Conservation (phyloP, 1,139 yeast genomes). For the Debaryomycetaceae sp. region DNA sequence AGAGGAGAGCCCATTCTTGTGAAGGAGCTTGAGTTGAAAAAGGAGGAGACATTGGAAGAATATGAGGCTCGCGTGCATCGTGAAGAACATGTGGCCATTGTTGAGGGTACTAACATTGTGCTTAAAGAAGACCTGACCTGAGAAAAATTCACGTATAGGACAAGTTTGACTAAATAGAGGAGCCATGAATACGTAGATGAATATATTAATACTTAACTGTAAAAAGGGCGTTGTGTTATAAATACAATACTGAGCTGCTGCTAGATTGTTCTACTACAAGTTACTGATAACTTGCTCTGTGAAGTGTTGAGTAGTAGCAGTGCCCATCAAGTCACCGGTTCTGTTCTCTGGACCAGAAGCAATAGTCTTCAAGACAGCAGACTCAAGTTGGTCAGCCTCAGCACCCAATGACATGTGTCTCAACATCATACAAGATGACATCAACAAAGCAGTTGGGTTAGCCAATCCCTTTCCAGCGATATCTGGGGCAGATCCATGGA, state of each 20-base stretch:
- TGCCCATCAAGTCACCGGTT: slow-evolving; percentile 95
- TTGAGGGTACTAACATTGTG: slow-evolving; percentile 76
- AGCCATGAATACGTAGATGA: neutral
- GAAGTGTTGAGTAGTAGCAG: slow-evolving; percentile 83
- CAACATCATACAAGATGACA: slow-evolving; percentile 98
- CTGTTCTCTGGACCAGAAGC: slow-evolving; percentile 91
- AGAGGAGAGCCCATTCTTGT: slow-evolving; percentile 87
- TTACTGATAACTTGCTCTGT: slow-evolving; percentile 62
- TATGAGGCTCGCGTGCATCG: slow-evolving; percentile 84
- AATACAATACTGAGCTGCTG: neutral
- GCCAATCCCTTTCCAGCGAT: slow-evolving; percentile 98
- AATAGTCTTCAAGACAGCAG: slow-evolving; percentile 85
- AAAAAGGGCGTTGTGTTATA: neutral
- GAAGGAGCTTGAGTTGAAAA: slow-evolving; percentile 64
- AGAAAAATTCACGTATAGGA: neutral
- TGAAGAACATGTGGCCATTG: slow-evolving; percentile 85
- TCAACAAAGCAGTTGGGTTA: slow-evolving; percentile 94
- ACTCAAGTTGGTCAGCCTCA: slow-evolving; percentile 80
- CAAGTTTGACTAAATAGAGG: no score
- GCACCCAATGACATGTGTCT: slow-evolving; percentile 90
- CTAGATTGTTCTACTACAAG: slow-evolving; percentile 24
- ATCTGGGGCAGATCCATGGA: slow-evolving; percentile 98
- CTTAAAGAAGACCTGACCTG: slow-evolving; percentile 32
- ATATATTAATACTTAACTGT: neutral
- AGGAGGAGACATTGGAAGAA: slow-evolving; percentile 71